Evolutionary conservation across 2,329 filamentous ascomycete species (phyloP).

Genomic region (Alternaria incomplexa): DNA sequence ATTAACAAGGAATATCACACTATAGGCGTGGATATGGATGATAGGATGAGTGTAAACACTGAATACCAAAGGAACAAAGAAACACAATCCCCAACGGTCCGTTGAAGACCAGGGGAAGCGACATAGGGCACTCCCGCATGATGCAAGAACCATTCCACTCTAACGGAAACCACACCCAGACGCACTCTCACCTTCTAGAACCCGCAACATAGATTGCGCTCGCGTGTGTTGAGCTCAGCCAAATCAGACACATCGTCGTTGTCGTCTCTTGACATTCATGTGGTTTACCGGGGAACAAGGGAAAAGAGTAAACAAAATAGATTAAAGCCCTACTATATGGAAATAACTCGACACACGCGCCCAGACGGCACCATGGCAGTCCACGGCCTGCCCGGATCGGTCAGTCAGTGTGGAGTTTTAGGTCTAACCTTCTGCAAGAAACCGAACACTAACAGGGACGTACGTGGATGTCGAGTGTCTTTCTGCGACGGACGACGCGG

Average conservation of each 20-base stretch:
- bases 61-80: neutral
- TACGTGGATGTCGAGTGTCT: neutral
- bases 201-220: neutral
- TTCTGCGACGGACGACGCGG: neutral
- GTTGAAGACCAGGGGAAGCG: neutral
- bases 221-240: neutral
- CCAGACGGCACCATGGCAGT: neutral
- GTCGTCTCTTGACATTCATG: neutral
- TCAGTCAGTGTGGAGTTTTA: neutral
- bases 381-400: neutral
- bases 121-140: neutral
- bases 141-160: neutral
- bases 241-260: neutral
- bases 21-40: neutral
- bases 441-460: neutral
- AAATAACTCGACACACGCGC: neutral
- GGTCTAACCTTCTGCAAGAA: neutral
- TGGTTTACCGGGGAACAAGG: neutral
- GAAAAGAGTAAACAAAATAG: neutral
- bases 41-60: neutral
- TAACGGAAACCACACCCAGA: neutral
- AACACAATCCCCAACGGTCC: neutral
- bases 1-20: neutral
- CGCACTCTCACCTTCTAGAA: neutral
- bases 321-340: neutral